Conservation (phyloP, 148 eudicot genomes). For the Vaccinium vitisidaea region DNA sequence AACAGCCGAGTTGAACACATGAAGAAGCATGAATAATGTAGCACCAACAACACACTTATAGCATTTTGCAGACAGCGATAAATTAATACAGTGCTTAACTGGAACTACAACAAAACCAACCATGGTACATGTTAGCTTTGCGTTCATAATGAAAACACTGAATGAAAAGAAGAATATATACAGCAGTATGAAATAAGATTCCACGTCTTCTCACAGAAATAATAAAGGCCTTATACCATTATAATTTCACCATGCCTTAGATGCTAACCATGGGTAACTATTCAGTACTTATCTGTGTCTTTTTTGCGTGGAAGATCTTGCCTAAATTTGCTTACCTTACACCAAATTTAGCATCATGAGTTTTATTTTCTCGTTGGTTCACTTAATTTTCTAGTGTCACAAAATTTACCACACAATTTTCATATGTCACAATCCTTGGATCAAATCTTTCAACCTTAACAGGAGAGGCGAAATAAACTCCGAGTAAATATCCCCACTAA, state of each 20-base stretch:
- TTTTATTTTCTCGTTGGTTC: background rate
- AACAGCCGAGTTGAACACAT: background rate
- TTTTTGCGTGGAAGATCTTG: background rate
- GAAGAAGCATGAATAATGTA: background rate
- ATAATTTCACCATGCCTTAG: background rate
- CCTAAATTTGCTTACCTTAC: background rate
- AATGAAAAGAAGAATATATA: background rate
- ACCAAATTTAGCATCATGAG: constrained; percentile 1
- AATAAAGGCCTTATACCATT: background rate
- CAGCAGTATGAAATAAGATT: background rate
- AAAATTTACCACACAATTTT: background rate
- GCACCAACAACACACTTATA: too few relatives aligned
- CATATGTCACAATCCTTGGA: background rate
- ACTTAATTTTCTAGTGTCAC: too few relatives aligned
- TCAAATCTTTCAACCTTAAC: background rate
- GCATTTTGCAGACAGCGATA: background rate
- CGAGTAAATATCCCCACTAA: background rate
- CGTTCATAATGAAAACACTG: background rate
- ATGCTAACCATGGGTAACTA: background rate
- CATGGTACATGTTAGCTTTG: background rate
- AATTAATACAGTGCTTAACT: background rate
- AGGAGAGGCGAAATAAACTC: background rate
- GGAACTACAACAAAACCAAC: background rate
- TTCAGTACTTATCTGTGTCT: too few relatives aligned
- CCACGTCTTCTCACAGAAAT: background rate